phyloP scores from a whole-genome alignment of 2,329 filamentous ascomycete genomes.

The Capronia epimyces region DNA sequence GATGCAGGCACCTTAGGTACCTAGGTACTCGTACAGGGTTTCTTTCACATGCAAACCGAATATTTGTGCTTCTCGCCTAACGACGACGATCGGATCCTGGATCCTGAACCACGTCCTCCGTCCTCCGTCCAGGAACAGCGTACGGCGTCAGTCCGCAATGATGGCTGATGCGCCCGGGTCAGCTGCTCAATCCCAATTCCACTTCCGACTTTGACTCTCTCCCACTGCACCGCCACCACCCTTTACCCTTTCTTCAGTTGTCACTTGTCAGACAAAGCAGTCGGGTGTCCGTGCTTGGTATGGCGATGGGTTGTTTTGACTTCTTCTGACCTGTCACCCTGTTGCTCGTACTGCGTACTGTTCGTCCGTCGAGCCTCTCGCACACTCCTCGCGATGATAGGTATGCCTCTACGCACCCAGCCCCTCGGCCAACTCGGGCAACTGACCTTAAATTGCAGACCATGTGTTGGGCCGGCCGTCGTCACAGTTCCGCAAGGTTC shows the following conservation, averaged over 20 bases:
- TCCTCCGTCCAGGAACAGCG: too few relatives aligned
- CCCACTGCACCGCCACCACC: too few relatives aligned
- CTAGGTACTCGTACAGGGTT: too few relatives aligned
- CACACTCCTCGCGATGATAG: conserved; percentile 16
- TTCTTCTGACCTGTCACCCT: conserved; percentile 5
- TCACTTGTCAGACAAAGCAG: neutral
- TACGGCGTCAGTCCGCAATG: neutral
- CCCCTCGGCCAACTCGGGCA: neutral
- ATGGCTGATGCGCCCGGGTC: neutral
- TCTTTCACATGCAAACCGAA: conserved; percentile 5
- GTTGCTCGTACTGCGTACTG: too few relatives aligned
- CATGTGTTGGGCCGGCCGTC: conserved; percentile 90
- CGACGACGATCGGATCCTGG: too few relatives aligned
- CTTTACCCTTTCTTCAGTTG: neutral
- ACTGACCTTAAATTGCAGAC: conserved; percentile 47
- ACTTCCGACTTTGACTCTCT: neutral
- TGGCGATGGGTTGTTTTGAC: conserved; percentile 14
- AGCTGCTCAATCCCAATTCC: neutral
- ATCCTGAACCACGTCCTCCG: too few relatives aligned
- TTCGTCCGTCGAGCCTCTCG: too few relatives aligned
- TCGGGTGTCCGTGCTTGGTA: conserved; percentile 17
- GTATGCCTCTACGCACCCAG: conserved; percentile 4
- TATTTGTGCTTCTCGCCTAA: too few relatives aligned
- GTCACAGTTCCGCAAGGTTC: conserved; percentile 82
- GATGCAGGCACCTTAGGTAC: too few relatives aligned